A percentile compares a stretch with the other conserved stretches of the same genome.
phyloP scores from a whole-genome alignment of 1,284 basidiomycete genomes.

The Rhodotorula sp. region DNA sequence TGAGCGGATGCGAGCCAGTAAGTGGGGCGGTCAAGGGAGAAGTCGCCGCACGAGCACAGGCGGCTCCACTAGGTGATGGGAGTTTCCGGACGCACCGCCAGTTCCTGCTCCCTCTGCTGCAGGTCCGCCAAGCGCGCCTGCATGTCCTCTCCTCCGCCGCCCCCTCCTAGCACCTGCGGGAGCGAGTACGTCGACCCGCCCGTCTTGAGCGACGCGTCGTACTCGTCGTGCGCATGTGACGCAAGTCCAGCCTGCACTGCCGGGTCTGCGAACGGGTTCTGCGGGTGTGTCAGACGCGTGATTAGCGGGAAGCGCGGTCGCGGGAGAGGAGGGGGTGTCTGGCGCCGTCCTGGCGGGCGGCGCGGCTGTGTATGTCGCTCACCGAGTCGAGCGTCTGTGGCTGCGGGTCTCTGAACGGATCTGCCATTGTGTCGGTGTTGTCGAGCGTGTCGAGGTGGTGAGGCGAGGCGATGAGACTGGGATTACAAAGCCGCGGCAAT shows the following conservation, averaged over 20 bases:
- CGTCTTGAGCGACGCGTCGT: constrained; percentile 7
- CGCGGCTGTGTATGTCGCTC: neutral
- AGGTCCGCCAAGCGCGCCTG: constrained; percentile 61
- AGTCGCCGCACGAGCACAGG: neutral
- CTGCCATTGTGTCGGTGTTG: constrained; percentile 48
- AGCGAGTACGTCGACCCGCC: constrained; percentile 10
- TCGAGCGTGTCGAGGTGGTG: neutral
- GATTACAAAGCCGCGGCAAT: too few species aligned
- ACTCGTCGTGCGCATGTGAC: constrained; percentile 5
- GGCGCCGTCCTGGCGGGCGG: neutral
- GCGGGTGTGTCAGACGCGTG: neutral
- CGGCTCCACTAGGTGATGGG: too few species aligned
- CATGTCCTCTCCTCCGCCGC: constrained; percentile 43
- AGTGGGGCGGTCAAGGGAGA: neutral
- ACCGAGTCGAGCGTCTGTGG: constrained; percentile 23
- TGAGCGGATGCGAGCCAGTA: neutral
- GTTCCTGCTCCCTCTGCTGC: constrained; percentile 68
- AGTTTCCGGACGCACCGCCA: constrained; percentile 53
- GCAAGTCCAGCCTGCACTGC: constrained; percentile 39
- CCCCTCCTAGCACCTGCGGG: constrained; percentile 30
- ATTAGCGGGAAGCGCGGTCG: neutral
- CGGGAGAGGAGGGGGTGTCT: neutral
- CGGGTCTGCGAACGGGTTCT: constrained; percentile 41
- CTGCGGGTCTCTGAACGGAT: constrained; percentile 75
- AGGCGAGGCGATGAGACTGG: neutral